Evolutionary conservation across 768 basidiomycete species (phyloP), one percentile per base, ranked within the genome.

Genomic region (Termitomyces sp.): DNA sequence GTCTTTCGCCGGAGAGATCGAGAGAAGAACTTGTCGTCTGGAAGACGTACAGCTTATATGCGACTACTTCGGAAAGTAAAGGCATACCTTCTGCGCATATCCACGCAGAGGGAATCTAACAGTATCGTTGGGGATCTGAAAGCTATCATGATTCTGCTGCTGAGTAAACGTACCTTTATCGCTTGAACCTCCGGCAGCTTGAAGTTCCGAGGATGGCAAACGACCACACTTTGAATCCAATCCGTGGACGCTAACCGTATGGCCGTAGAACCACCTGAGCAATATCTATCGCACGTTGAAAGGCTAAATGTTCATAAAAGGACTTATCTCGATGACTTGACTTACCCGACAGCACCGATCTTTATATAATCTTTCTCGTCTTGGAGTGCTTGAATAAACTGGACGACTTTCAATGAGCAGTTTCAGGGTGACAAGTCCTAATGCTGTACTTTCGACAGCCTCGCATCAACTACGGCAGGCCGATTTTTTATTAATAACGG

Each of bases 281-380:
- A 79, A 56, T 77, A 79, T 9, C 79, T 76, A 52, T 13, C n/a
- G 10, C 20, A n/a, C 10, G 24, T 52, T 33, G 8, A 8, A 26
- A 48, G 32, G 30, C 32, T 28, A 16, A 7, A 32, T 20, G 38
- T n/a, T 43, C 3, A 11, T 9, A 49, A 2, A 24, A 24, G 5
- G 18, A 5, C 18, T 11, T 48, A n/a, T 5, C 10, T 32, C 32
- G 20, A 14, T 1, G 33, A 38, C 9, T 36, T 2, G 26, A 40
- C 68, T 2, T 63, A 78, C 77, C 77, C 78, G 41, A 80, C 73
- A 10, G 71, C 71, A 14, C 78, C 78, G 44, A 80, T 63, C 44
- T 73, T 76, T 47, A 72, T 66, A 46, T 80, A 80, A 49, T 73
- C 67, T 61, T 75, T 78, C 60, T 72, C 67, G 30, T 67, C 69